phyloP scores from a whole-genome alignment of 2,329 filamentous ascomycete species.

The Colletotrichum phormii region DNA sequence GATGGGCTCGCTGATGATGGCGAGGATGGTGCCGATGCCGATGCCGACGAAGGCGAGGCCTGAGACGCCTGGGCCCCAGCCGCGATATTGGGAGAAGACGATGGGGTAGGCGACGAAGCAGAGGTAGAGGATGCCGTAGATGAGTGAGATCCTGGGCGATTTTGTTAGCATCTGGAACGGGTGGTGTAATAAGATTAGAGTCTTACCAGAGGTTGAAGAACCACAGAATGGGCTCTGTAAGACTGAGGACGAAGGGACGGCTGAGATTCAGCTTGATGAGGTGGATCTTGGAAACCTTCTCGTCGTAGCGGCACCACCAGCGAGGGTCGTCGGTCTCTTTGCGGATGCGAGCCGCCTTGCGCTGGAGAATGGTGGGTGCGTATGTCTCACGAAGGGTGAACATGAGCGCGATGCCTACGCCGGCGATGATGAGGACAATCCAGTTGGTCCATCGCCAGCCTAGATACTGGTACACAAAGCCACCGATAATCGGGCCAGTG shows the following conservation, averaged over 20 bases:
- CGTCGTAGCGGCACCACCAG: slow-evolving; percentile 86
- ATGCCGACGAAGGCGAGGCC: slow-evolving; percentile 84
- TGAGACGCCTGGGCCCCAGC: slow-evolving; percentile 79
- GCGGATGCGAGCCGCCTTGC: slow-evolving; percentile 71
- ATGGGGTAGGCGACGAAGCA: slow-evolving; percentile 93
- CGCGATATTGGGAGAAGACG: slow-evolving; percentile 79
- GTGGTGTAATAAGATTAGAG: too few species aligned
- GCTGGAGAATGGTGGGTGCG: slow-evolving; percentile 75
- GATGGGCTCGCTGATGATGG: slow-evolving; percentile 75
- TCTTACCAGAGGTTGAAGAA: slow-evolving; percentile 74
- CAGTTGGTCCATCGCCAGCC: slow-evolving; percentile 93
- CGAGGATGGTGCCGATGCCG: slow-evolving; percentile 72
- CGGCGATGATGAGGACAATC: slow-evolving; percentile 80
- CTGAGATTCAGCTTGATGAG: slow-evolving; percentile 81
- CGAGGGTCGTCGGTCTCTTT: slow-evolving; percentile 77
- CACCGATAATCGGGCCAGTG: slow-evolving; percentile 76
- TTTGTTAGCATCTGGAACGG: neutral
- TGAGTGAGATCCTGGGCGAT: slow-evolving; percentile 73
- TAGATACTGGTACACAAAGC: slow-evolving; percentile 80
- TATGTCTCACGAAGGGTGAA: slow-evolving; percentile 79
- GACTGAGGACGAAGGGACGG: slow-evolving; percentile 80
- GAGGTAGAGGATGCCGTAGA: slow-evolving; percentile 89
- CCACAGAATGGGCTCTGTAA: slow-evolving; percentile 84
- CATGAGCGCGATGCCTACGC: slow-evolving; percentile 69
- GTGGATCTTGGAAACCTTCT: slow-evolving; percentile 71